A percentile compares a stretch with the other conserved stretches of the same genome.
These are phyloP conservation scores for Irpex lacteus DNA, from an alignment of 1,284 basidiomycete genomes.

Conservation along the genomic window DNA sequence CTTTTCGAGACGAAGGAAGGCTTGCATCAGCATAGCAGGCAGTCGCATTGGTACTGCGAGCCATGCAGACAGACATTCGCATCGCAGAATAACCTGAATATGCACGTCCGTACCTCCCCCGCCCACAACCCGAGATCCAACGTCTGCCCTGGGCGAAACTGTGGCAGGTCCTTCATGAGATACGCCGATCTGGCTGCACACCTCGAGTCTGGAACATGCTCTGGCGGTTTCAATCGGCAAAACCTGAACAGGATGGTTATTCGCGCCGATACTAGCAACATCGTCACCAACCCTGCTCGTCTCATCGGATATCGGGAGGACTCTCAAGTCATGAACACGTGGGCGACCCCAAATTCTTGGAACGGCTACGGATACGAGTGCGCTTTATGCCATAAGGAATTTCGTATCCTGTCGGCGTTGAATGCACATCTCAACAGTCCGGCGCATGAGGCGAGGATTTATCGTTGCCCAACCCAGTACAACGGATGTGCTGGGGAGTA, in stretches of 20 bases:
- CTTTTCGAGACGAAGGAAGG: constrained; percentile 14
- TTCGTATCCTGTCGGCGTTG: constrained; percentile 23
- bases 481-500: constrained; percentile 24
- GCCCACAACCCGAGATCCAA: constrained; percentile 21
- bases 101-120: constrained; percentile 24
- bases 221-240: constrained; percentile 27
- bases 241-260: constrained; percentile 24
- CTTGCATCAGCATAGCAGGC: constrained; percentile 23
- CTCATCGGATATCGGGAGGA: constrained; percentile 20
- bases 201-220: constrained; percentile 29
- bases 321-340: background rate
- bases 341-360: constrained; percentile 33
- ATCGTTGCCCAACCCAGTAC: constrained; percentile 18
- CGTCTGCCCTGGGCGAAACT: constrained; percentile 25
- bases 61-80: constrained; percentile 27
- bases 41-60: constrained; percentile 24
- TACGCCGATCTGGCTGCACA: constrained; percentile 29
- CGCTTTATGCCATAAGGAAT: constrained; percentile 32
- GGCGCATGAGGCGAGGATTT: constrained; percentile 24
- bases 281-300: constrained; percentile 30
- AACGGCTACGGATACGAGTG: constrained; percentile 38
- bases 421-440: constrained; percentile 29
- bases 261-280: constrained; percentile 22
- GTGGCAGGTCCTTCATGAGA: constrained; percentile 27
- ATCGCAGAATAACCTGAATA: constrained; percentile 22